A percentile compares a stretch with the other conserved stretches of the same genome.
These are phyloP conservation scores for Boletus rex-veris DNA, from an alignment of 768 basidiomycete species.

Conservation along the genomic window DNA sequence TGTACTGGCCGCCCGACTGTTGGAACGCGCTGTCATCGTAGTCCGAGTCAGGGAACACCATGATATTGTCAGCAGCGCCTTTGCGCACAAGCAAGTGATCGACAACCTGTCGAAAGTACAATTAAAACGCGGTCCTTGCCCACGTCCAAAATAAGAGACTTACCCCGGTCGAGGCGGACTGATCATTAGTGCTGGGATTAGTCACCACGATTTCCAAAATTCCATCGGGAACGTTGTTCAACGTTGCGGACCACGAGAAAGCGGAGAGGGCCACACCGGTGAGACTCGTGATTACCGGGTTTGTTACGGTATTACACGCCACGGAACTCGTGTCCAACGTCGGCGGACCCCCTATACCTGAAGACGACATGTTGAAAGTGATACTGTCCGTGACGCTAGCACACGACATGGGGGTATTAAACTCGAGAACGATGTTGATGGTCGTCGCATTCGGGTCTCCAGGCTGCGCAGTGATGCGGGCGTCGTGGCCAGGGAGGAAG, in stretches of 20 bases:
- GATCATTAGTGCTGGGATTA: conserved; percentile 45
- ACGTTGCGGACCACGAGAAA: conserved; percentile 74
- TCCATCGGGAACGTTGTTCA: conserved; percentile 77
- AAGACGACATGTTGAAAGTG: conserved; percentile 65
- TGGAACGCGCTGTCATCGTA: conserved; percentile 64
- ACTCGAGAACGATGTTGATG: conserved; percentile 72
- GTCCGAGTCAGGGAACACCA: conserved; percentile 84
- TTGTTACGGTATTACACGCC: conserved; percentile 46
- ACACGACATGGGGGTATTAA: conserved; percentile 76
- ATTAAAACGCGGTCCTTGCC: conserved; percentile 1
- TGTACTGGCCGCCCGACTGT: conserved; percentile 59
- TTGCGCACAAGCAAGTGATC: conserved; percentile 84
- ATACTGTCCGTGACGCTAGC: conserved; percentile 59
- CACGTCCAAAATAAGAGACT: conserved; percentile 19
- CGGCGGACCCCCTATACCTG: conserved; percentile 56
- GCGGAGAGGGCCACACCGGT: conserved; percentile 52
- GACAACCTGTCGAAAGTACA: conserved; percentile 38
- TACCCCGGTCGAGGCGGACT: conserved; percentile 54
- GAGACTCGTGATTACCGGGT: conserved; percentile 48
- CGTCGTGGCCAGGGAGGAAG: conserved; percentile 85
- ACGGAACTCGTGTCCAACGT: conserved; percentile 43
- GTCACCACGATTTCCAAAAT: conserved; percentile 69
- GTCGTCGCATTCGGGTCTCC: conserved; percentile 49
- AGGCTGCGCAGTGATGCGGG: conserved; percentile 49
- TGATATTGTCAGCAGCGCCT: conserved; percentile 67